Percentiles rank a stretch among this genome's conserved stretches.
Evolutionary conservation across 1,284 basidiomycete genomes (phyloP).

Genomic region (Ceratobasidium sp.): DNA sequence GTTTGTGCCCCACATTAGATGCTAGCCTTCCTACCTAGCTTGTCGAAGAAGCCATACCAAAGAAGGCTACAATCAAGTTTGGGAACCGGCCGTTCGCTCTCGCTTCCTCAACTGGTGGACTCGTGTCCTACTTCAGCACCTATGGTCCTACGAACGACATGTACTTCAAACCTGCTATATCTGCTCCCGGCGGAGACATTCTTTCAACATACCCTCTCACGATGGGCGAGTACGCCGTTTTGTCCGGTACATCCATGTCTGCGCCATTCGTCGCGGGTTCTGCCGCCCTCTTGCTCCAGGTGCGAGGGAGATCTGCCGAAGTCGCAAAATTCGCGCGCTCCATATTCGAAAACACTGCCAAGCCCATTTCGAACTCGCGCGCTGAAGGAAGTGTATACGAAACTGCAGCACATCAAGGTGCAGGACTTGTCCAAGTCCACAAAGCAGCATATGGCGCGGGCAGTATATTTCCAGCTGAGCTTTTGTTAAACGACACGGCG

Average conservation of each 20-base stretch:
- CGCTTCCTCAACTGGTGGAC: conserved; percentile 63
- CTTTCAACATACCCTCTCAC: conserved; percentile 67
- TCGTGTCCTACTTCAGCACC: conserved; percentile 67
- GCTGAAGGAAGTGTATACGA: conserved; percentile 66
- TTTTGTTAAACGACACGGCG: conserved; percentile 79
- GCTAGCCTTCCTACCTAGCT: not conserved
- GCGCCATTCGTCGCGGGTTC: conserved; percentile 75
- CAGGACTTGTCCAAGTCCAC: conserved; percentile 75
- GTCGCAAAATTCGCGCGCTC: conserved; percentile 63
- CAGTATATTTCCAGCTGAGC: conserved; percentile 69
- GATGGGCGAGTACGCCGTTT: conserved; percentile 58
- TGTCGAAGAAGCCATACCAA: not conserved
- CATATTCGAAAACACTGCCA: conserved; percentile 73
- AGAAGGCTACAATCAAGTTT: not conserved
- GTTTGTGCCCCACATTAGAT: not conserved
- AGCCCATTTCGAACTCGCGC: conserved; percentile 51
- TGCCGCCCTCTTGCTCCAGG: conserved; percentile 73
- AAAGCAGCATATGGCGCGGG: conserved; percentile 60
- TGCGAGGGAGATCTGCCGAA: conserved; percentile 64
- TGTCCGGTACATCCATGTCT: conserved; percentile 63
- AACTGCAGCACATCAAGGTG: conserved; percentile 74
- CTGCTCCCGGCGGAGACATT: conserved; percentile 75
- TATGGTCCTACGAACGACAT: conserved; percentile 75
- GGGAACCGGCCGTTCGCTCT: no score
- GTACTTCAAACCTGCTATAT: conserved; percentile 69